Evolutionary conservation across 169 alveolate genomes (phyloP), one percentile per base, ranked within the genome.

Genomic region (Plasmodium cynomolgi): DNA sequence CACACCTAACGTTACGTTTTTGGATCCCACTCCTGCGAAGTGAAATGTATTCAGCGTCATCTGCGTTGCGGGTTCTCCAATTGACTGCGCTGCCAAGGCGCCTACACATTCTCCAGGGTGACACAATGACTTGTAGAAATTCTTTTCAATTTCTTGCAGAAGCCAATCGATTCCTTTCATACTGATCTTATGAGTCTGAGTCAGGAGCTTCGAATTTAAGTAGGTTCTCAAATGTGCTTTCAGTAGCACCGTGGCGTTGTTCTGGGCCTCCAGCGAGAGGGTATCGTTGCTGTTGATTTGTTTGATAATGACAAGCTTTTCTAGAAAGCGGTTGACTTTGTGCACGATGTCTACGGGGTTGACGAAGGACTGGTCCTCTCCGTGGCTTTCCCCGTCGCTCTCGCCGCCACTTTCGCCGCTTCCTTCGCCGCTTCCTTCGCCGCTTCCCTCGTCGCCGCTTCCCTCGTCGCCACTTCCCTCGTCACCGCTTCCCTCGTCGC

Each of bases 31-130:
- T 72, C 99, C 99, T 29, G 99, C 99, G 96, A 99, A 99, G 97
- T 99, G 99, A 98, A 99, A 99, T 47, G 99, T 99, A 96, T 99
- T 99, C 77, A 99, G 97, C 20, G 99, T 99, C 99, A 99, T 99
- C 96, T 99, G 99, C 15, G 99, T 99, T 5, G 99, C 99, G 23
- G 99, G 99, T 93, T 99, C 99, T 77, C 99, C 99, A 37, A 99
- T 98, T n/a, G 99, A 98, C 96, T 99, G 99, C 4, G 99, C 99
- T 4, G 99, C 99, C 29, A 99, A 97, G 31, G 99, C 99, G 1
- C 99, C 99, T 34, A 99, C 99, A 97, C 99, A 98, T 84, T 99
- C 99, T 33, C 99, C 99, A 20, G 99, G 99, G 93, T 98, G 99
- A 20, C 99, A 99, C 50, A 98, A 97, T 7, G 99, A 98, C 88